Conservation (phyloP, 2,329 filamentous ascomycete genomes). For the Penicillium sp. region DNA sequence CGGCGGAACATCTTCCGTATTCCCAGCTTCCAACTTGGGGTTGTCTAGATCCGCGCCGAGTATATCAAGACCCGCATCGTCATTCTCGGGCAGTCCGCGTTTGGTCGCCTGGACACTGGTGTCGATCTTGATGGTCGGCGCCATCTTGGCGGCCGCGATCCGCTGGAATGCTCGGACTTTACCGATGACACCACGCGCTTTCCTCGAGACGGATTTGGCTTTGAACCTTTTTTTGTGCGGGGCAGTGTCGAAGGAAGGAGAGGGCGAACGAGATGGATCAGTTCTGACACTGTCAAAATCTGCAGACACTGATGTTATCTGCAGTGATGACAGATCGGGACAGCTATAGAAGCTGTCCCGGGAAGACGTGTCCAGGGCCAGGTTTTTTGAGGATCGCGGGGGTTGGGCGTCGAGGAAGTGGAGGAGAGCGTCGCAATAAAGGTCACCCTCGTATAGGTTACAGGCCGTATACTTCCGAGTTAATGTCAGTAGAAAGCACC, state of each 20-base stretch:
- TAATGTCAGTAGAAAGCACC: background rate
- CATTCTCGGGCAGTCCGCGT: constrained; percentile 38
- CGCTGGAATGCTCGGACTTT: constrained; percentile 42
- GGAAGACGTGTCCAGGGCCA: constrained; percentile 40
- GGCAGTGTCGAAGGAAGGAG: constrained; percentile 28
- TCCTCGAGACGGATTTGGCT: constrained; percentile 36
- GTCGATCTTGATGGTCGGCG: constrained; percentile 41
- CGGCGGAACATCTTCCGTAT: constrained; percentile 36
- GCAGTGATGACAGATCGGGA: constrained; percentile 42
- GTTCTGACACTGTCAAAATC: constrained; percentile 28
- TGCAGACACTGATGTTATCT: constrained; percentile 28
- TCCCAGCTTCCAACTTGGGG: constrained; percentile 26
- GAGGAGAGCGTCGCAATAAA: constrained; percentile 19
- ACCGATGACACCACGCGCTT: constrained; percentile 42
- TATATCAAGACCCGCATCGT: constrained; percentile 31
- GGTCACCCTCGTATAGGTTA: constrained; percentile 14
- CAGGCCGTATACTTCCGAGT: constrained; percentile 9
- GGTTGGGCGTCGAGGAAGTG: constrained; percentile 21
- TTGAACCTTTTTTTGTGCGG: constrained; percentile 34
- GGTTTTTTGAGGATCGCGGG: constrained; percentile 34
- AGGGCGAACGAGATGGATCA: constrained; percentile 32
- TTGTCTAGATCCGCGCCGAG: constrained; percentile 30
- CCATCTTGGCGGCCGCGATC: constrained; percentile 43
- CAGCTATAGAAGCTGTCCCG: constrained; percentile 45
- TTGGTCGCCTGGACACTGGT: constrained; percentile 40